Evolutionary conservation across 495 filamentous ascomycete species (phyloP), one percentile per base, ranked within the genome.

Genomic region (Collariella sp.): DNA sequence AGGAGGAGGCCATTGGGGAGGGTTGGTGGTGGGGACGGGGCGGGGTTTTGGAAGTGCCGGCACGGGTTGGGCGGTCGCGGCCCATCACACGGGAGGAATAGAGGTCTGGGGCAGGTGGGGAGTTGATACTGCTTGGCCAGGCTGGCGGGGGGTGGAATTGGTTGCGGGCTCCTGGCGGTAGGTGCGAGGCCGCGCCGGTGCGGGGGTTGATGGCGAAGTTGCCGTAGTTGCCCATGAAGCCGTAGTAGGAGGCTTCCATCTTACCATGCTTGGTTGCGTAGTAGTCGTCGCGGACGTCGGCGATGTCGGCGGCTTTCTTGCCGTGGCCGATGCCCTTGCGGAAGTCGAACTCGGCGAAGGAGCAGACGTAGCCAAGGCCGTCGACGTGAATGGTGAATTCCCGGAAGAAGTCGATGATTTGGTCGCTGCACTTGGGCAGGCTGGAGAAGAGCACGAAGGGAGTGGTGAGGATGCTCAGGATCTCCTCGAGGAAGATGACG

Each of bases 321-420:
- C 72, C 73, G 48, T 75, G 82, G 52, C 84, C 83, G 16, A 79
- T 72, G 23, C 83, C 87, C 62, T 86, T 91, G 67, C 95, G 88
- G 75, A 97, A 98, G 58, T 96, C 87, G 59, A 98, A 98, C n/a
- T 95, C 88, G 18, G 91, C 93, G 70, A 95, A 96, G 13, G 88
- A 94, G 67, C 93, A 98, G 18, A 97, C 87, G 63, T 95, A 89
- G 34, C 93, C 93, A 52, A 98, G 78, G 0, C 93, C 93, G 71
- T 98, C 94, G 11, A 98, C 89, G 61, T 97, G 91, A 18, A 98
- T 82, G 1, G 93, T 96, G 62, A 96, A 96, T 65, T 98, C 93
- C 15, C 93, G 81, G 72, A 98, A 96, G 71, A 98, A 98, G 64
- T 98, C 93, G 46, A 98, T 86, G 54, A 97, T 81, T 49, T 88